phyloP scores from a whole-genome alignment of 176 grass and related monocot species.

The Carex pumila region DNA sequence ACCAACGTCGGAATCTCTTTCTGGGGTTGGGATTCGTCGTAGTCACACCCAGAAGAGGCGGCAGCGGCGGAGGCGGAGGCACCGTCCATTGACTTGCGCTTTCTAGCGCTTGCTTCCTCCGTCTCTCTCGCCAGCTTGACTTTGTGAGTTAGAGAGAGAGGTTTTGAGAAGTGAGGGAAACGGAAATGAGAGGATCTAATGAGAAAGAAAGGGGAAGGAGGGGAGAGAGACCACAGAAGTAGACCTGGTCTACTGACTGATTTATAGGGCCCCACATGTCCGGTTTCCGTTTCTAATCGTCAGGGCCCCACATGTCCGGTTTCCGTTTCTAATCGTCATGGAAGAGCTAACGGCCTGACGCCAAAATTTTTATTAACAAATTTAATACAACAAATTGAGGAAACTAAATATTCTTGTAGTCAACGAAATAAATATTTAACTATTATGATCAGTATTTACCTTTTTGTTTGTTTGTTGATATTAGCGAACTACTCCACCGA shows the following conservation, averaged over 20 bases:
- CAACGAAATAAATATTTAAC: too few species aligned
- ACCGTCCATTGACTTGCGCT: constrained; percentile 72
- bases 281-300: not conserved
- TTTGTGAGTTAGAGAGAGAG: not conserved
- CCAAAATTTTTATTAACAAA: too few species aligned
- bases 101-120: constrained; percentile 73
- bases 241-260: not conserved
- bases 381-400: too few species aligned
- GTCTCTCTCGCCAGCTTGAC: constrained; percentile 84
- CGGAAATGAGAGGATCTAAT: constrained; percentile 30
- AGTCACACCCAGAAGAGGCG: not conserved
- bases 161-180: constrained; percentile 15
- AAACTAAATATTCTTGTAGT: too few species aligned
- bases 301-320: not conserved
- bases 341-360: too few species aligned
- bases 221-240: not conserved
- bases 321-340: too few species aligned
- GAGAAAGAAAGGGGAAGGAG: constrained; percentile 16
- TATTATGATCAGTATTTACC: too few species aligned
- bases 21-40: constrained; percentile 12
- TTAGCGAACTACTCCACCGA: too few species aligned
- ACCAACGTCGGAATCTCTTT: constrained; percentile 19
- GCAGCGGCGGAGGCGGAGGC: not conserved
- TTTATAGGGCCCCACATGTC: not conserved
- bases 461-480: too few species aligned